phyloP scores from a whole-genome alignment of 2,329 filamentous ascomycete genomes.

The Bipolaris zeicola region DNA sequence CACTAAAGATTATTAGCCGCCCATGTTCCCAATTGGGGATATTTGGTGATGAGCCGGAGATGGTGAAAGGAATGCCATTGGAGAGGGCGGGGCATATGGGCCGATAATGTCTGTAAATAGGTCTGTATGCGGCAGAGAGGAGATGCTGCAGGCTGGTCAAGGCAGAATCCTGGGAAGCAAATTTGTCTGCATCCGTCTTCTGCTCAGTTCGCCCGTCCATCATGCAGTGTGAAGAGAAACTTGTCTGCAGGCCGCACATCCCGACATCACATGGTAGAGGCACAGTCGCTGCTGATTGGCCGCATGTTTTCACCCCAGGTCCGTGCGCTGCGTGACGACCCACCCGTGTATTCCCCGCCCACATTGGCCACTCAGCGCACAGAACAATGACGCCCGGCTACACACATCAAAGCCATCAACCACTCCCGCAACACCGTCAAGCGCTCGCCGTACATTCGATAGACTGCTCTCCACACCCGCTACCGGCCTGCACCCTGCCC shows the following conservation, averaged over 20 bases:
- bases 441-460: conserved; percentile 45
- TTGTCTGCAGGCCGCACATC: conserved; percentile 31
- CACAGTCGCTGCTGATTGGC: conserved; percentile 26
- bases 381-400: conserved; percentile 29
- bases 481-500: conserved; percentile 39
- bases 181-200: conserved; percentile 25
- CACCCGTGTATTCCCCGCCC: conserved; percentile 33
- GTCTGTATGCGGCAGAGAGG: conserved; percentile 33
- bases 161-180: conserved; percentile 18
- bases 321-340: conserved; percentile 29
- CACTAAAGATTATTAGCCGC: conserved; percentile 42
- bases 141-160: conserved; percentile 20
- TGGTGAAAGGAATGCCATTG: conserved; percentile 24
- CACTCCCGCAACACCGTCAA: conserved; percentile 42
- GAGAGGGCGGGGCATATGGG: conserved; percentile 8
- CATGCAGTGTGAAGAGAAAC: conserved; percentile 43
- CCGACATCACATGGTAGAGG: conserved; percentile 37
- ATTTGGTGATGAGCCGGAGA: conserved; percentile 36
- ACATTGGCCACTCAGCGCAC: conserved; percentile 26
- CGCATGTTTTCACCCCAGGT: conserved; percentile 34
- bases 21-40: conserved; percentile 34
- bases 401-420: conserved; percentile 35
- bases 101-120: conserved; percentile 43
- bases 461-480: conserved; percentile 40
- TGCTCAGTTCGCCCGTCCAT: conserved; percentile 17